Base-by-base conservation (phyloP, 2,329 filamentous ascomycete species). In the Trichoderma sp. region DNA sequence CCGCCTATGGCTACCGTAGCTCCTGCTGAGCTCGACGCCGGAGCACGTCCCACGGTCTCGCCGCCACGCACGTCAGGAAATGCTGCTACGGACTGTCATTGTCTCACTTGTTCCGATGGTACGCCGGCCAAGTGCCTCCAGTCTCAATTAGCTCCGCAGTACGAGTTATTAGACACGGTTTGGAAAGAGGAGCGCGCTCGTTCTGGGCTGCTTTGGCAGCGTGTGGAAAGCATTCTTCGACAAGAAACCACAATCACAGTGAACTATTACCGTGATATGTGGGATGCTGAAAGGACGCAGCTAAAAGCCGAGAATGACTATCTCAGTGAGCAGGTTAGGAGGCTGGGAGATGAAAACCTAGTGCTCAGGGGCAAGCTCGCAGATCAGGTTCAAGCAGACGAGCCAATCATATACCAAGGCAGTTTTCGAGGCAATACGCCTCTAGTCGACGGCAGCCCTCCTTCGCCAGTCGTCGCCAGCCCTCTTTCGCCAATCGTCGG, bases 391-490 rank as follows among this genome's bases (percentile, higher is more conserved):
- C 20, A 34, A 50, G 6, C 26, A 17, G 28, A 6, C 13, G 47
- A n/a, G 39, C 36, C 39, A 32, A 15, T 64, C 26, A 30, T 34
- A 50, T 3, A 64, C 17, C 28, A 64, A 34, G 79, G 79, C 50
- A 80, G 84, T 74, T 83, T 84, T 64, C 76, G 83, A 5, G 75
- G 76, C 3, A 36, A 39, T 28, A 23, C 47, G 3, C 39, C 70
- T 20, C 3, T 23, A 8, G 23, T 58, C 12, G 53, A 58, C 12
- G 26, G 50, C 23, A 15, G 39, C 4, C n/a, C 28, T 34, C 43
- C 43, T 50, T 23, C 62, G 36, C 39, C 59, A 6, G 4, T 28
- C 3, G 7, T n/a, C 15, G 3, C 39, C 15, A 43, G 39, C 15
- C 39, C 39, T 43, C 39, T 43, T 43, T 43, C 39, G 39, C 39